These are phyloP conservation scores for Geotrichum bryndzae DNA, from an alignment of 1,139 yeast species.

Conservation along the genomic window DNA sequence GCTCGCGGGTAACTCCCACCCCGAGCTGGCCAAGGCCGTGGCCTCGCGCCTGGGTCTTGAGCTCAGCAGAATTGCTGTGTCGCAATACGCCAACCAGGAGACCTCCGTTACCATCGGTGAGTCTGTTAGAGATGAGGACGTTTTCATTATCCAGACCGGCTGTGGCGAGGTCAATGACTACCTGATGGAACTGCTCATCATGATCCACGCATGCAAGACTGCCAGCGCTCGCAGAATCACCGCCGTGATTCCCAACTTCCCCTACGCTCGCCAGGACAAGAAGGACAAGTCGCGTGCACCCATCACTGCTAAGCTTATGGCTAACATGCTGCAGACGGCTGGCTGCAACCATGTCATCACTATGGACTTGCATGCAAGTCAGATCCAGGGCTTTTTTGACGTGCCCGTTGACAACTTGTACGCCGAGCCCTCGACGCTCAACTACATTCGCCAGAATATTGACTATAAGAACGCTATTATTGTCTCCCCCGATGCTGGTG, in stretches of 20 bases:
- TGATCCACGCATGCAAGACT: conserved; percentile 90
- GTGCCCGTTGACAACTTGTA: conserved; percentile 93
- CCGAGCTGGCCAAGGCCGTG: conserved; percentile 82
- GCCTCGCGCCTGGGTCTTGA: conserved; percentile 46
- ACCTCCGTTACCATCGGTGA: conserved; percentile 91
- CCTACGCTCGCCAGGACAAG: conserved; percentile 97
- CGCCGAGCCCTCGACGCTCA: conserved; percentile 89
- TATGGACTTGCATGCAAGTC: conserved; percentile 98
- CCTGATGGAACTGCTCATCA: conserved; percentile 77
- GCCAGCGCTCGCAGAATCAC: conserved; percentile 94
- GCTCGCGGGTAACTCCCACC: conserved; percentile 82
- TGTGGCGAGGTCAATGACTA: conserved; percentile 83
- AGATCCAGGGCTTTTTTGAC: conserved; percentile 95
- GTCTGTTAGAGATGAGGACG: conserved; percentile 92
- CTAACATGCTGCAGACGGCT: conserved; percentile 88
- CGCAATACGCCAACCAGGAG: conserved; percentile 57
- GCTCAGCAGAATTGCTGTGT: conserved; percentile 39
- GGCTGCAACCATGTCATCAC: conserved; percentile 97
- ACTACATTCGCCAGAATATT: conserved; percentile 71
- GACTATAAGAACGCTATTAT: conserved; percentile 61
- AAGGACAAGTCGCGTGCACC: conserved; percentile 97
- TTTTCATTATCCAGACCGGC: conserved; percentile 83
- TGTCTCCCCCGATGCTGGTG: conserved; percentile 97
- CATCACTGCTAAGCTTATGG: conserved; percentile 91
- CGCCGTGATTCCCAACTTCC: conserved; percentile 91